phyloP scores from a whole-genome alignment of 2,329 filamentous ascomycete genomes.

The Sclerotinia subarctica region DNA sequence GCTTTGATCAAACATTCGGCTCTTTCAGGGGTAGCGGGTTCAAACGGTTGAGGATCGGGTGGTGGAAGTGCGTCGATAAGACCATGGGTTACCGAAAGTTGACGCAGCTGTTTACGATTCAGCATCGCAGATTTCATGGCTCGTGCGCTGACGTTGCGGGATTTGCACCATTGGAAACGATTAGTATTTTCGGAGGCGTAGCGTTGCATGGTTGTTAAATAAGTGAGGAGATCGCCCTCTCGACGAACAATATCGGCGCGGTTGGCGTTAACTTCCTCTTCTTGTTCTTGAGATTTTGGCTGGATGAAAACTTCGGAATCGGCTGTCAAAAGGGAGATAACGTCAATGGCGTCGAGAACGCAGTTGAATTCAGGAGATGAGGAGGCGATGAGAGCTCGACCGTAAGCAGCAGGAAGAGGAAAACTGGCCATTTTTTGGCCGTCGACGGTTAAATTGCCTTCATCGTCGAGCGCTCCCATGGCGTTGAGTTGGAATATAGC shows the following conservation, averaged over 20 bases:
- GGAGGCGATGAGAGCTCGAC: slow-evolving; percentile 78
- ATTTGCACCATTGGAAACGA: slow-evolving; percentile 56
- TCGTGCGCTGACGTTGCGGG: slow-evolving; percentile 54
- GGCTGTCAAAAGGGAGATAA: slow-evolving; percentile 63
- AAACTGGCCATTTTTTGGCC: slow-evolving; percentile 78
- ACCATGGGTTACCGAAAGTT: slow-evolving; percentile 52
- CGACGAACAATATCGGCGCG: slow-evolving; percentile 58
- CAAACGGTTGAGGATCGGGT: slow-evolving; percentile 55
- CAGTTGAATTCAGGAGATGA: slow-evolving; percentile 68
- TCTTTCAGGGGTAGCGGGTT: slow-evolving; percentile 51
- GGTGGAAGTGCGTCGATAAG: slow-evolving; percentile 43
- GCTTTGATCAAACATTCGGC: slow-evolving; percentile 56
- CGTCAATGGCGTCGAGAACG: slow-evolving; percentile 78
- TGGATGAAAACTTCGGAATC: slow-evolving; percentile 63
- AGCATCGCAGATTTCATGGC: slow-evolving; percentile 62
- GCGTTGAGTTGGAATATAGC: slow-evolving; percentile 77
- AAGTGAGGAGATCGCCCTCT: slow-evolving; percentile 64
- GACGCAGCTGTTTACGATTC: slow-evolving; percentile 59
- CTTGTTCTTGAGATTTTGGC: slow-evolving; percentile 54
- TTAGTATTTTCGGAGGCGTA: slow-evolving; percentile 54
- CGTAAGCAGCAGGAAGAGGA: slow-evolving; percentile 77
- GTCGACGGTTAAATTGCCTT: slow-evolving; percentile 68
- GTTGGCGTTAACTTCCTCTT: slow-evolving; percentile 51
- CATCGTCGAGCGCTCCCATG: slow-evolving; percentile 70
- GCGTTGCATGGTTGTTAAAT: slow-evolving; percentile 60